These are phyloP conservation scores for Leucogyrophana mollusca DNA, from an alignment of 768 basidiomycete species.

Conservation along the genomic window DNA sequence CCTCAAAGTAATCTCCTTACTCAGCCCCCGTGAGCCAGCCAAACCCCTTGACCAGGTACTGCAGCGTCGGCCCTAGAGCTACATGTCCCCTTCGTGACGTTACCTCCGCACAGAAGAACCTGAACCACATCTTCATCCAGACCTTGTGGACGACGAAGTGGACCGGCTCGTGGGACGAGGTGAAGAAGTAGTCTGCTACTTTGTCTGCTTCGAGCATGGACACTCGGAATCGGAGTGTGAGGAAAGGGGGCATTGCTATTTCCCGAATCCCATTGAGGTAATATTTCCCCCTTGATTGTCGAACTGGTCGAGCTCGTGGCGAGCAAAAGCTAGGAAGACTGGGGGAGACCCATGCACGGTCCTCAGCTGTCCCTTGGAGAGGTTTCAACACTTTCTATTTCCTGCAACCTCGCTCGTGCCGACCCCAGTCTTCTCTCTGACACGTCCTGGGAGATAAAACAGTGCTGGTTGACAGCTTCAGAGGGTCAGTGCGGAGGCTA, in stretches of 20 bases:
- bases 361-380: slow-evolving; percentile 15
- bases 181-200: slow-evolving; percentile 18
- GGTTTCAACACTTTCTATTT: slow-evolving; percentile 15
- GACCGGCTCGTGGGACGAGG: slow-evolving; percentile 10
- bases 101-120: slow-evolving; percentile 7
- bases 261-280: slow-evolving; percentile 7
- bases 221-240: slow-evolving; percentile 16
- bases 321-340: slow-evolving; percentile 3
- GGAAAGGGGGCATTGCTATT: slow-evolving; percentile 5
- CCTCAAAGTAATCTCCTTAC: slow-evolving; percentile 10
- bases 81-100: slow-evolving; percentile 3
- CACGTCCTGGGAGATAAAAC: slow-evolving; percentile 13
- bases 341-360: slow-evolving; percentile 11
- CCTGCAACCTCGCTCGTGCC: slow-evolving; percentile 15
- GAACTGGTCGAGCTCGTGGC: background rate
- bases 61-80: slow-evolving; percentile 6
- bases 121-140: slow-evolving; percentile 11
- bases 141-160: slow-evolving; percentile 11
- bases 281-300: background rate
- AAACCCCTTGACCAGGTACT: slow-evolving; percentile 17
- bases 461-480: too few species aligned
- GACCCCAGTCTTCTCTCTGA: slow-evolving; percentile 15
- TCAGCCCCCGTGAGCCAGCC: slow-evolving; percentile 14
- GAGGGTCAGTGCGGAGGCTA: background rate
- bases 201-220: slow-evolving; percentile 15